These are phyloP conservation scores for Wickerhamiella shivajii DNA, from an alignment of 805 yeast species.

Conservation along the genomic window DNA sequence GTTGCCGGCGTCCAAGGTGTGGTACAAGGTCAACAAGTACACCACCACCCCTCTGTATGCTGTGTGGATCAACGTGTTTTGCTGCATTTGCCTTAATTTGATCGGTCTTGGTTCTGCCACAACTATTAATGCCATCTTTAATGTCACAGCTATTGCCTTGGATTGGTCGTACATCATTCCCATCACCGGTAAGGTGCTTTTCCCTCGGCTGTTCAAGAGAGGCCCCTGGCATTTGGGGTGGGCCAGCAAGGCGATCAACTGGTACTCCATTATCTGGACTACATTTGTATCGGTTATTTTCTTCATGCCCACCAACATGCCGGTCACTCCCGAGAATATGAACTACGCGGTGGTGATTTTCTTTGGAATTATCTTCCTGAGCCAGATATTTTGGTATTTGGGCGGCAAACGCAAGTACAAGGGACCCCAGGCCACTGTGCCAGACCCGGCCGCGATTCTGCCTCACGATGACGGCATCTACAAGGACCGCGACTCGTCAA, in stretches of 20 bases:
- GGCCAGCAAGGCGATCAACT: constrained; percentile 17
- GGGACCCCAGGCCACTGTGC: constrained; percentile 18
- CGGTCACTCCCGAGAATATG: constrained; percentile 19
- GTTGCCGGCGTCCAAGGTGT: constrained; percentile 40
- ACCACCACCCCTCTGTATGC: constrained; percentile 55
- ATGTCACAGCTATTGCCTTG: constrained; percentile 58
- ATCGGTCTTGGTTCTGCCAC: constrained; percentile 45
- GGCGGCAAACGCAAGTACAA: constrained; percentile 17
- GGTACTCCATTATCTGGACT: constrained; percentile 18
- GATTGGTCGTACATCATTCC: constrained; percentile 57
- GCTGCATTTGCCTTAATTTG: constrained; percentile 38
- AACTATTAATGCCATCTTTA: constrained; percentile 56
- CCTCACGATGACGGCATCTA: background rate
- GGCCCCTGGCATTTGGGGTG: constrained; percentile 59
- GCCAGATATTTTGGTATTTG: constrained; percentile 15
- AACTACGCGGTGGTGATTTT: constrained; percentile 21
- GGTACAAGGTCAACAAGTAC: constrained; percentile 33
- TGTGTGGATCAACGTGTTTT: constrained; percentile 35
- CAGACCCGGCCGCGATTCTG: constrained; percentile 14
- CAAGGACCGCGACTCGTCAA: too few species aligned
- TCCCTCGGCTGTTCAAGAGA: constrained; percentile 38
- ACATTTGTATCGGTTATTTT: constrained; percentile 17
- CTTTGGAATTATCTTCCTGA: constrained; percentile 15
- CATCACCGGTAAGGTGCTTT: constrained; percentile 41
- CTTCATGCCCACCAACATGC: constrained; percentile 19